A percentile compares a stretch with the other conserved stretches of the same genome.
Evolutionary conservation across 139 green algal species (phyloP).

Genomic region (Auxenochlorella pyrenoidosa): DNA sequence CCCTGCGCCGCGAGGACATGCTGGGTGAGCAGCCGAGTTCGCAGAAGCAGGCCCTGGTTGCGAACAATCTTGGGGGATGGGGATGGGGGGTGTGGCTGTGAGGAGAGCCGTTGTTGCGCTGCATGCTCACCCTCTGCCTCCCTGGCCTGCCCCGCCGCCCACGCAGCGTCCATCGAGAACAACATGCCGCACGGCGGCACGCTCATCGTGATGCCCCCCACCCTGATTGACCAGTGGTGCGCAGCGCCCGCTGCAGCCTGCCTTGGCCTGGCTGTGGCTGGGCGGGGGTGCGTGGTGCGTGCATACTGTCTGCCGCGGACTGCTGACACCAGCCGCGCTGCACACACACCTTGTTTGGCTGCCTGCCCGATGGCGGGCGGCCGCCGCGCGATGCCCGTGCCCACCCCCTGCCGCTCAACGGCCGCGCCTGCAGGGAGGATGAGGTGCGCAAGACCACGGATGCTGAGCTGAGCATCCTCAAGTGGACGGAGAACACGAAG

Average conservation of each 20-base stretch:
- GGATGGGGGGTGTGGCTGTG: no score
- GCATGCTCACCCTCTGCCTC: not conserved
- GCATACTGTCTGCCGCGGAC: no score
- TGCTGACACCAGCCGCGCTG: no score
- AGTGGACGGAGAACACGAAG: conserved; percentile 16
- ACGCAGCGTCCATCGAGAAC: conserved; percentile 10
- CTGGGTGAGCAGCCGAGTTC: not conserved
- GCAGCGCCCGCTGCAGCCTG: not conserved
- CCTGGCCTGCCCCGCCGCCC: not conserved
- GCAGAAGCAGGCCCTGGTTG: not conserved
- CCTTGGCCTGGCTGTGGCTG: not conserved
- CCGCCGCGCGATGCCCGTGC: no score
- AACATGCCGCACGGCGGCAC: conserved; percentile 51
- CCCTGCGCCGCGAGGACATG: not conserved
- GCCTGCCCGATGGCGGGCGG: no score
- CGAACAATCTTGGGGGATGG: not conserved
- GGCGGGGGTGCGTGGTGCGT: no score
- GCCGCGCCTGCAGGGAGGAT: conserved; percentile 15
- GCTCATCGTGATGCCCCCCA: conserved; percentile 34
- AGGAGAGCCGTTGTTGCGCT: not conserved
- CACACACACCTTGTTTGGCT: not conserved
- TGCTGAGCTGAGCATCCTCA: not conserved
- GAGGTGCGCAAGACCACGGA: conserved; percentile 29
- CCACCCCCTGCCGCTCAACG: no score
- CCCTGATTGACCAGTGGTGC: conserved; percentile 40